Evolutionary conservation across 345 rosid genomes (phyloP), one percentile per base, ranked within the genome.

Genomic region (Salix suchowensis): DNA sequence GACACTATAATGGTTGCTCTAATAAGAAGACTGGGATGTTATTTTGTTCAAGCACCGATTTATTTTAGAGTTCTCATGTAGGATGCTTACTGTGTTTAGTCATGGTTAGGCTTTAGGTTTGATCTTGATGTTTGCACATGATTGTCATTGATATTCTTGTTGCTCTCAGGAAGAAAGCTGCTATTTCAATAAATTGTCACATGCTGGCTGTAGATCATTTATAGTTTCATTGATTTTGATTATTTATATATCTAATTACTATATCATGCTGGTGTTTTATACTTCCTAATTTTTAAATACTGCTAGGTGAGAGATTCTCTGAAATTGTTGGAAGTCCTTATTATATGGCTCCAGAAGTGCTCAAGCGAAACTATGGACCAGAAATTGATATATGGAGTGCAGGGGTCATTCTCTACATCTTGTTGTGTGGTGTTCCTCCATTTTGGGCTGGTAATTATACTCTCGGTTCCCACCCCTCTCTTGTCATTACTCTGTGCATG

Each of bases 331-430:
- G 99, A 79, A 96, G 99, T 74, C 98, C 99, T 65, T 94, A 96
- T 82, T 96, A 96, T 85, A 96, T 94, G 98, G 98, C 99, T 72
- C 99, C 99, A 15, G 99, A 96, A 88, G 99, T 96, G 80, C 91
- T 96, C n/a, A 96, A 92, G 90, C 77, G 97, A 68, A 94, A 77
- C 75, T 96, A 96, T 84, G 99, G 99, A 61, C 99, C 96, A 12
- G 99, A 96, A 85, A 94, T 96, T 74, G 99, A 96, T 84, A 96
- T 96, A 76, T 96, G 99, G 99, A 96, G 99, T 87, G 98, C 98
- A 34, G 99, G 99, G 78, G 99, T 96, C 60, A 92, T 96, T 81
- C 98, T 96, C 71, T 94, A 91, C 76, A 96, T 96, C 74, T 87
- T 96, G 76, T 79, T 96, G 71, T 96, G 98, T 60, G 99, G 99